Conservation (phyloP, 768 basidiomycete genomes). For the Naganishia vishniacii region DNA sequence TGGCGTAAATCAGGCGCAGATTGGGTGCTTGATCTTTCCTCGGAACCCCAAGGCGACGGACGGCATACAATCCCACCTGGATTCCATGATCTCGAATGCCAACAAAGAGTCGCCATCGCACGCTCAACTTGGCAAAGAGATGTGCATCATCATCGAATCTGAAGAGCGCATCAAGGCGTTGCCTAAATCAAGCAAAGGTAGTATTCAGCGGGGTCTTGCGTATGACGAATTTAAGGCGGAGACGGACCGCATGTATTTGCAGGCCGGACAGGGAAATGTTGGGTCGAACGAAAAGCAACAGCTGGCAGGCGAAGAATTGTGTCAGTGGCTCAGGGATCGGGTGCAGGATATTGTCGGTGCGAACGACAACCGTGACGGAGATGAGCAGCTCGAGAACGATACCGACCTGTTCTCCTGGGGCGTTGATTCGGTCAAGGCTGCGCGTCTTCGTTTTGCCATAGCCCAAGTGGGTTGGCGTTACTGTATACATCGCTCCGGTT, state of each 20-base stretch:
- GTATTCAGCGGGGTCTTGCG: constrained; percentile 44
- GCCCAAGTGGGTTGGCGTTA: constrained; percentile 33
- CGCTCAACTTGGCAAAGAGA: constrained; percentile 41
- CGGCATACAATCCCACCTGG: background rate
- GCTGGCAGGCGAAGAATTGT: constrained; percentile 3
- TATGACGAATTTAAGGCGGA: constrained; percentile 41
- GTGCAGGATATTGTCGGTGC: constrained; percentile 23
- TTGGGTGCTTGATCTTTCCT: constrained; percentile 55
- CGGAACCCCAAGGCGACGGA: background rate
- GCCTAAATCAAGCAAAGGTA: constrained; percentile 48
- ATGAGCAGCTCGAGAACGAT: constrained; percentile 22
- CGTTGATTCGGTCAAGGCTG: constrained; percentile 45
- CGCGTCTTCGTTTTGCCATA: constrained; percentile 36
- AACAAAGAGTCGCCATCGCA: constrained; percentile 41
- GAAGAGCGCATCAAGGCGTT: constrained; percentile 19
- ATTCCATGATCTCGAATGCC: constrained; percentile 24
- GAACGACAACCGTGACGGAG: constrained; percentile 7
- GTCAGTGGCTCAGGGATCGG: constrained; percentile 26
- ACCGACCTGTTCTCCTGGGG: constrained; percentile 47
- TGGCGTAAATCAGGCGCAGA: constrained; percentile 53
- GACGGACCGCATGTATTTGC: constrained; percentile 37
- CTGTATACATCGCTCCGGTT: no score
- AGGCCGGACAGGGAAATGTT: background rate
- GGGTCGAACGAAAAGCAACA: background rate
- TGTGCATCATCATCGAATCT: constrained; percentile 36